phyloP scores from a whole-genome alignment of 1,284 basidiomycete genomes.

The Pseudozyma thailandica region DNA sequence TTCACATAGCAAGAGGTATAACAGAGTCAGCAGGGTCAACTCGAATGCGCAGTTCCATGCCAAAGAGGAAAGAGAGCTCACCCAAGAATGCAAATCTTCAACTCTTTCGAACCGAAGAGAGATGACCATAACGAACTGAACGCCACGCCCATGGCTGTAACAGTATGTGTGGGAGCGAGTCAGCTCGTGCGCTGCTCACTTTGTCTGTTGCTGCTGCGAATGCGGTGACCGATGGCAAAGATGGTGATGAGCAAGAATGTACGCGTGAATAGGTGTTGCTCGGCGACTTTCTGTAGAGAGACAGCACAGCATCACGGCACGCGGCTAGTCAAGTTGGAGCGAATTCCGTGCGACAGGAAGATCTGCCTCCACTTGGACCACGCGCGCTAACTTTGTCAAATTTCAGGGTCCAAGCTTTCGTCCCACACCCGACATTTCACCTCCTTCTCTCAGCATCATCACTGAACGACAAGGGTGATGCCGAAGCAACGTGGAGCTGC shows the following conservation, averaged over 20 bases:
- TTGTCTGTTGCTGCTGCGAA: background rate
- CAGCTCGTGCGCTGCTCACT: too few relatives aligned
- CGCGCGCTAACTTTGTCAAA: conserved; percentile 1
- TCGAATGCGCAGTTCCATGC: background rate
- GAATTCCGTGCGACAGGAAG: conserved; percentile 26
- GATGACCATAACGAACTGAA: conserved; percentile 69
- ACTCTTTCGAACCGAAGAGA: conserved; percentile 71
- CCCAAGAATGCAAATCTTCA: conserved; percentile 69
- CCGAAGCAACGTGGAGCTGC: background rate
- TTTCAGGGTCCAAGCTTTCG: conserved; percentile 26
- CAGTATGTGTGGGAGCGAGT: background rate
- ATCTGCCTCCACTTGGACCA: conserved; percentile 14
- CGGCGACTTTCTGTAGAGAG: background rate
- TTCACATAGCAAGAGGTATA: background rate
- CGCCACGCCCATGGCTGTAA: conserved; percentile 60
- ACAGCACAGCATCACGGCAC: conserved; percentile 2
- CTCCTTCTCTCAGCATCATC: background rate
- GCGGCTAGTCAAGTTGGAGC: too few relatives aligned
- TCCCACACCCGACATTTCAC: background rate
- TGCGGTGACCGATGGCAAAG: background rate
- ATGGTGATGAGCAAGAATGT: background rate
- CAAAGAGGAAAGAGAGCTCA: conserved; percentile 20
- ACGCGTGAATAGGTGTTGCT: conserved; percentile 6
- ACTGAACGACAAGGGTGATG: background rate
- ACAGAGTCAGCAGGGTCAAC: background rate